These are phyloP conservation scores for Calocybe gambosa DNA, from an alignment of 1,284 basidiomycete species.

Conservation along the genomic window DNA sequence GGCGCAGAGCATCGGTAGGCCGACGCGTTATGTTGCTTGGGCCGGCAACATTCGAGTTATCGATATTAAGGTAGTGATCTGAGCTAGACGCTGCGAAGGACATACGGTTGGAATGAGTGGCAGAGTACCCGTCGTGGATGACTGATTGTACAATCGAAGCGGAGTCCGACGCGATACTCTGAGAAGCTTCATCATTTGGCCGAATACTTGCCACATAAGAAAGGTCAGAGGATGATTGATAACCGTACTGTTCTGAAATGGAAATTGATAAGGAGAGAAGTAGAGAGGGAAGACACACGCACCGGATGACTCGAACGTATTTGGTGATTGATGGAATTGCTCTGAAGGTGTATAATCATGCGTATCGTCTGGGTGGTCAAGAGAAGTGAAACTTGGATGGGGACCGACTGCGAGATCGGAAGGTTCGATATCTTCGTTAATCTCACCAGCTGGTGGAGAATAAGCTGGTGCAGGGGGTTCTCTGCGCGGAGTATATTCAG, in stretches of 20 bases:
- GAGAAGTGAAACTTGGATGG: constrained; percentile 4
- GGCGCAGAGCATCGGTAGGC: constrained; percentile 27
- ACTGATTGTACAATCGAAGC: neutral
- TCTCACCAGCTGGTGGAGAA: neutral
- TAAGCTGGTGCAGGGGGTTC: neutral
- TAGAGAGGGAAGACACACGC: neutral
- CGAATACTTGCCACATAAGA: constrained; percentile 14
- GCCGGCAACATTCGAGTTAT: constrained; percentile 8
- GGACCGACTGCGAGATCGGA: constrained; percentile 2
- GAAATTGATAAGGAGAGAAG: neutral
- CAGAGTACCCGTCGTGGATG: neutral
- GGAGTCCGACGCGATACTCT: constrained; percentile 6
- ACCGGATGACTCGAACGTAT: constrained; percentile 6
- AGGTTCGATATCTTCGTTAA: neutral
- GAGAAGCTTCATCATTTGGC: neutral
- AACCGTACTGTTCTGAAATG: constrained; percentile 5
- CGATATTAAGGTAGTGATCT: constrained; percentile 8
- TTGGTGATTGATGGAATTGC: constrained; percentile 2
- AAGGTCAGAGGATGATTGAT: constrained; percentile 15
- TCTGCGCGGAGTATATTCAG: constrained; percentile 3
- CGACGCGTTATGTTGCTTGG: constrained; percentile 19
- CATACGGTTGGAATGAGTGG: neutral
- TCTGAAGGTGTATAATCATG: constrained; percentile 7
- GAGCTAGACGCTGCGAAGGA: constrained; percentile 5
- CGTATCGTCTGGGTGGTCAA: neutral